Conservation (phyloP, 106 monocot species). For the Triglochin maritima region DNA sequence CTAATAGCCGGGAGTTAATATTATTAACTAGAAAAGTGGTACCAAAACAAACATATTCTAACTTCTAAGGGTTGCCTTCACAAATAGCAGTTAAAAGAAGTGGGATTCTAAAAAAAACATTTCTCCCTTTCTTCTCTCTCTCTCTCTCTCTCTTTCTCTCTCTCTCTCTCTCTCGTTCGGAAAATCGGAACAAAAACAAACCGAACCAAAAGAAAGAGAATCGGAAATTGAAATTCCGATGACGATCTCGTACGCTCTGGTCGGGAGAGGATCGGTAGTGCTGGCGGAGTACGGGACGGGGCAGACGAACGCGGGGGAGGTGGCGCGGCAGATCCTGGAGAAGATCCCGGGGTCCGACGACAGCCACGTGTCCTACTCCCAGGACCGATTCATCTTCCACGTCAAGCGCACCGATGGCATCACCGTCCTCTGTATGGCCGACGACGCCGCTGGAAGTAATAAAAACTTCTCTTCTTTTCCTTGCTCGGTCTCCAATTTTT, state of each 20-base stretch:
- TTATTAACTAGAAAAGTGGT: no score
- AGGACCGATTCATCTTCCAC: conserved; percentile 89
- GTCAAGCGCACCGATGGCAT: conserved; percentile 95
- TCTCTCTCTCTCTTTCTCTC: no score
- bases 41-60: no score
- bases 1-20: no score
- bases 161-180: no score
- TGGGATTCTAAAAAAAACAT: no score
- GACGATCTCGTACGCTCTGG: conserved; percentile 67
- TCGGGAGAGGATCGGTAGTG: conserved; percentile 79
- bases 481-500: not conserved
- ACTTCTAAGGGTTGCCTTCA: no score
- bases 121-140: no score
- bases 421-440: conserved; percentile 97
- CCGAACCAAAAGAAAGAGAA: not conserved
- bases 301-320: conserved; percentile 41
- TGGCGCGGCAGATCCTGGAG: conserved; percentile 86
- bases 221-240: conserved; percentile 21
- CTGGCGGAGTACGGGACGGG: conserved; percentile 67
- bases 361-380: conserved; percentile 87
- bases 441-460: conserved; percentile 84
- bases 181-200: no score
- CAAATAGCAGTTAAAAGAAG: no score
- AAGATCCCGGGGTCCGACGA: conserved; percentile 59
- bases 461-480: conserved; percentile 1